A percentile compares a stretch with the other conserved stretches of the same genome.
Evolutionary conservation across 2,329 filamentous ascomycete species (phyloP).

Genomic region (Nothophoma quercina): DNA sequence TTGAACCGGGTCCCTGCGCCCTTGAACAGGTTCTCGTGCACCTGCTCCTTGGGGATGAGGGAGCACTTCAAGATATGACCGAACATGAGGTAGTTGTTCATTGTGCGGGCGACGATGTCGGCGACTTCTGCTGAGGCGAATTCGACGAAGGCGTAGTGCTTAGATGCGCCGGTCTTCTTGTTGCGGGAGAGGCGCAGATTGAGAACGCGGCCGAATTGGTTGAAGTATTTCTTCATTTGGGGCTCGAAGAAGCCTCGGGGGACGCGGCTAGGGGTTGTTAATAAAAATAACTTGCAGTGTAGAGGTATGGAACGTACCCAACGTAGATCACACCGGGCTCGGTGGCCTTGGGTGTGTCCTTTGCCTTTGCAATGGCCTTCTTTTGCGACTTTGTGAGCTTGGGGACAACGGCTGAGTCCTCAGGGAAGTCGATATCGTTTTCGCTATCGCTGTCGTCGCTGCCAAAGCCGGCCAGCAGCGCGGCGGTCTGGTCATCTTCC

Average conservation of each 20-base stretch:
- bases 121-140: slow-evolving; percentile 81
- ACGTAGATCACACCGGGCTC: slow-evolving; percentile 86
- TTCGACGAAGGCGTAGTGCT: slow-evolving; percentile 95
- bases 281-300: neutral
- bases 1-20: slow-evolving; percentile 92
- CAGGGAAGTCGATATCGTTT: slow-evolving; percentile 45
- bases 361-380: slow-evolving; percentile 58
- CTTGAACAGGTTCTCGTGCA: slow-evolving; percentile 86
- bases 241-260: slow-evolving; percentile 97
- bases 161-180: slow-evolving; percentile 86
- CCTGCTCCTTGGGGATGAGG: slow-evolving; percentile 74
- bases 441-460: slow-evolving; percentile 52
- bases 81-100: slow-evolving; percentile 97
- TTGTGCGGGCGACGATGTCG: slow-evolving; percentile 90
- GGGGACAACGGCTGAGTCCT: slow-evolving; percentile 48
- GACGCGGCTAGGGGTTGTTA: slow-evolving; percentile 65
- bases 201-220: slow-evolving; percentile 86
- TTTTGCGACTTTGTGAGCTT: slow-evolving; percentile 39
- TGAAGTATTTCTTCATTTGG: slow-evolving; percentile 92
- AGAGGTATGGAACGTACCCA: slow-evolving; percentile 60
- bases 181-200: slow-evolving; percentile 87
- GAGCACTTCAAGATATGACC: slow-evolving; percentile 92
- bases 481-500: slow-evolving; percentile 59
- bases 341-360: slow-evolving; percentile 60
- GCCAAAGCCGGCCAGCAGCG: slow-evolving; percentile 60